Percentiles rank a stretch among this genome's conserved stretches.
phyloP scores from a whole-genome alignment of 257 asterid genomes.

The Eucommia ulmoides region DNA sequence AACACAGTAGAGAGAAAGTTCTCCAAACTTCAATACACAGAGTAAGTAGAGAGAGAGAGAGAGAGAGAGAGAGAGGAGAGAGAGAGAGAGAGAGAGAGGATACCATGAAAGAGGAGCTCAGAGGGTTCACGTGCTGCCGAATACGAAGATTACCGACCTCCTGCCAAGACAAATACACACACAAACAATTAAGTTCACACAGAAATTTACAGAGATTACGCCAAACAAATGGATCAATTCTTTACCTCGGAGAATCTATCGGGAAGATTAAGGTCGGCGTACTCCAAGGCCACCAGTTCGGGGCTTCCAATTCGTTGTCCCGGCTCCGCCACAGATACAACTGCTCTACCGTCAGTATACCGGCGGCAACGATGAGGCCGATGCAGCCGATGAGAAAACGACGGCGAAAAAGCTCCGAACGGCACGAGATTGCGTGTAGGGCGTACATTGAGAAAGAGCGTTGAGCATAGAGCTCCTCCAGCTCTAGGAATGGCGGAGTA shows the following conservation, averaged over 20 bases:
- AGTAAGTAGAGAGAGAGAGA: background rate
- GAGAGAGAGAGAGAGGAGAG: background rate
- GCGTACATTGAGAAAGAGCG: too few species aligned
- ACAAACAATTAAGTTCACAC: background rate
- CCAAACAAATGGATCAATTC: background rate
- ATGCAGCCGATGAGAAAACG: too few species aligned
- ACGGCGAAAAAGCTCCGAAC: too few species aligned
- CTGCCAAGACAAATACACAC: constrained; percentile 22
- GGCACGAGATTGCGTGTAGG: too few species aligned
- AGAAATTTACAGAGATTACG: background rate
- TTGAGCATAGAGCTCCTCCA: too few species aligned
- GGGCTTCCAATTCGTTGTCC: constrained; percentile 34
- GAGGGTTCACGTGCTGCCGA: constrained; percentile 94
- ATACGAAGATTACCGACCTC: constrained; percentile 87
- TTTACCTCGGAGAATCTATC: constrained; percentile 47
- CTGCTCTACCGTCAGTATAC: too few species aligned
- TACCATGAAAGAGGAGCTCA: constrained; percentile 63
- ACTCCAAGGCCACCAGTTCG: constrained; percentile 60
- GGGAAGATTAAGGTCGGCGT: constrained; percentile 69
- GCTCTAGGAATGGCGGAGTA: too few species aligned
- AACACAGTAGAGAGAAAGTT: background rate
- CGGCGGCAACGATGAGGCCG: too few species aligned
- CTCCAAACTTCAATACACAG: background rate
- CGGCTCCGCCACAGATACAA: constrained; percentile 11
- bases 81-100: constrained; percentile 4